Percentiles rank a stretch among this genome's conserved stretches.
These are phyloP conservation scores for Capronia epimyces DNA, from an alignment of 2,329 filamentous ascomycete species.

Conservation along the genomic window DNA sequence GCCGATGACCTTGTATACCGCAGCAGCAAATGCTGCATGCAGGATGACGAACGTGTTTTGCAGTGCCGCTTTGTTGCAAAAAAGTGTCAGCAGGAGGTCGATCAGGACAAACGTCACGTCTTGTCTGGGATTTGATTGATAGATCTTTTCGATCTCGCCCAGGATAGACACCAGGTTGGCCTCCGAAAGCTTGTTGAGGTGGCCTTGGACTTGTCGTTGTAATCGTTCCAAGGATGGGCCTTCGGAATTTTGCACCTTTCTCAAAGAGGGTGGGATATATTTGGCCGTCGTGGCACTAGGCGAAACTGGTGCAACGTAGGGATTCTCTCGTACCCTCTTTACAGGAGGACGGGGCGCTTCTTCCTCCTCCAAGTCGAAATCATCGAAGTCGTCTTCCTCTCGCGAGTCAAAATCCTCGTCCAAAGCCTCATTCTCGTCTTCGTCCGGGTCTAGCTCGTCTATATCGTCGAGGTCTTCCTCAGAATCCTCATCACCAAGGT, in stretches of 20 bases:
- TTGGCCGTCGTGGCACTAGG: slow-evolving; percentile 50
- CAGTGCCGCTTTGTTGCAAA: slow-evolving; percentile 70
- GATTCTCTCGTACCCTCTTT: slow-evolving; percentile 67
- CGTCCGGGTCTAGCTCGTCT: slow-evolving; percentile 27
- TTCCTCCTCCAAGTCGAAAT: slow-evolving; percentile 21
- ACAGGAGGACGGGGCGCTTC: slow-evolving; percentile 34
- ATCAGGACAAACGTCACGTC: slow-evolving; percentile 77
- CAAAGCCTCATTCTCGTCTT: slow-evolving; percentile 17
- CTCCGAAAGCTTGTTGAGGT: slow-evolving; percentile 89
- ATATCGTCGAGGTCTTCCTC: slow-evolving; percentile 36
- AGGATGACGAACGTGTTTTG: slow-evolving; percentile 88
- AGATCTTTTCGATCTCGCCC: slow-evolving; percentile 74
- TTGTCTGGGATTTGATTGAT: slow-evolving; percentile 77
- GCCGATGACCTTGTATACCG: slow-evolving; percentile 79
- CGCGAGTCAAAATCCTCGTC: slow-evolving; percentile 1
- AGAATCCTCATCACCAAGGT: slow-evolving; percentile 26
- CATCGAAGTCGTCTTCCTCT: slow-evolving; percentile 34
- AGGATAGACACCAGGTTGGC: slow-evolving; percentile 82
- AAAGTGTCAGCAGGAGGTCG: slow-evolving; percentile 69
- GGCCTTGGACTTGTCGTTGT: slow-evolving; percentile 74
- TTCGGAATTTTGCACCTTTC: slow-evolving; percentile 58
- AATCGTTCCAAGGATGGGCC: slow-evolving; percentile 64
- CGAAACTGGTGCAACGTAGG: slow-evolving; percentile 69
- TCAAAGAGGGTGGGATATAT: slow-evolving; percentile 84
- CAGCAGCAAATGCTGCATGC: slow-evolving; percentile 81